phyloP scores from a whole-genome alignment of 73 alveolate genomes.

The Breviolum minutum region DNA sequence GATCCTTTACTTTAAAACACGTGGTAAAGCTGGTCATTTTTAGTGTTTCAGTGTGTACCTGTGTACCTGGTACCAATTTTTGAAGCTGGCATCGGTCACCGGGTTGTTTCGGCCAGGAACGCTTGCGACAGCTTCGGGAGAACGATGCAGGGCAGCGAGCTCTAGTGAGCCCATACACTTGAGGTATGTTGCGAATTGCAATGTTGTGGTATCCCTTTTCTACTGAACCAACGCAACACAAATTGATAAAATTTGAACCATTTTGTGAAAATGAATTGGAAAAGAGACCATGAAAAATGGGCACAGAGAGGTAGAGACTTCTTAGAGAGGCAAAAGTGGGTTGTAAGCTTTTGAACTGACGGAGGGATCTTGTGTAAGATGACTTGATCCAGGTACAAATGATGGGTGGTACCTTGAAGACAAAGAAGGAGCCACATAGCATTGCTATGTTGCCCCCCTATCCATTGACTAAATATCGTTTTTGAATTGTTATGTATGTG shows the following conservation, averaged over 20 bases:
- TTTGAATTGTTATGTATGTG: background rate
- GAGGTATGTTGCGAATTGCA: background rate
- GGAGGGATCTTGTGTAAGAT: background rate
- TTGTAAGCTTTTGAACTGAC: background rate
- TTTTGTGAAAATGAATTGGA: background rate
- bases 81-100: background rate
- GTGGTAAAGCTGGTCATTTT: too few relatives aligned
- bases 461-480: background rate
- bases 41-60: too few relatives aligned
- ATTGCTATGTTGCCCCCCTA: too few relatives aligned
- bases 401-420: conserved; percentile 98
- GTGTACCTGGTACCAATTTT: background rate
- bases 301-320: too few relatives aligned
- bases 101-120: conserved; percentile 4
- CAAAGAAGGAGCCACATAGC: conserved; percentile 96
- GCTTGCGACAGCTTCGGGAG: conserved; percentile 93
- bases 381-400: conserved; percentile 87
- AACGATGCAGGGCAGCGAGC: conserved; percentile 92
- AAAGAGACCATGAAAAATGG: too few relatives aligned
- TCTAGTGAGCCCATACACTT: background rate
- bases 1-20: too few relatives aligned
- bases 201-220: background rate
- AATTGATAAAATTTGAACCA: background rate
- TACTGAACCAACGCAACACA: background rate
- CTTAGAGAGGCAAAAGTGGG: too few relatives aligned